A percentile compares a stretch with the other conserved stretches of the same genome.
Evolutionary conservation across 2,329 filamentous ascomycete genomes (phyloP).

Genomic region (Pseudocercospora macadamiae): DNA sequence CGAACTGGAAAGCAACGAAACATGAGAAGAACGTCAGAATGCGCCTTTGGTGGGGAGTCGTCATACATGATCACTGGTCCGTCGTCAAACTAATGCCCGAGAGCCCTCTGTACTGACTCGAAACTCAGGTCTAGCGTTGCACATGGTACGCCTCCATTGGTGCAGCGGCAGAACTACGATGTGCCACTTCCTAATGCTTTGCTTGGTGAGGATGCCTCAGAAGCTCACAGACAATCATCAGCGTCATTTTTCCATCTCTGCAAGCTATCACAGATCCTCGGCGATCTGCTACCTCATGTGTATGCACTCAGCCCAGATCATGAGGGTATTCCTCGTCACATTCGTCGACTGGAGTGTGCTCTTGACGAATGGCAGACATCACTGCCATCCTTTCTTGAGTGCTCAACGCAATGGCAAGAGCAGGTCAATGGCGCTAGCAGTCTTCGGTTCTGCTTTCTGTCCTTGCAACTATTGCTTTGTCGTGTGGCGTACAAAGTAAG

Average conservation of each 20-base stretch:
- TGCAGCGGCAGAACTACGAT: constrained; percentile 58
- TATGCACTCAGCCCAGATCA: constrained; percentile 41
- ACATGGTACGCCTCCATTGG: constrained; percentile 59
- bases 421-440: constrained; percentile 35
- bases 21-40: constrained; percentile 57
- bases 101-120: constrained; percentile 18
- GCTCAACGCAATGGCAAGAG: not conserved
- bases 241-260: constrained; percentile 59
- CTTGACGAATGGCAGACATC: constrained; percentile 41
- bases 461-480: constrained; percentile 43
- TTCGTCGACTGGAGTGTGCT: constrained; percentile 38
- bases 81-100: not conserved
- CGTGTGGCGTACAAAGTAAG: constrained; percentile 36
- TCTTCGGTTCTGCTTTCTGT: constrained; percentile 46
- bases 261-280: constrained; percentile 49
- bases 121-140: constrained; percentile 54
- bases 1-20: constrained; percentile 55
- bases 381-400: constrained; percentile 39
- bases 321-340: constrained; percentile 32
- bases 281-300: constrained; percentile 43
- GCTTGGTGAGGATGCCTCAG: constrained; percentile 31
- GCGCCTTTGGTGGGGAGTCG: constrained; percentile 60
- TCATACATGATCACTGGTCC: constrained; percentile 60
- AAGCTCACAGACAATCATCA: constrained; percentile 39
- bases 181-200: constrained; percentile 55